Base-by-base conservation (phyloP, 257 asterid genomes). In the Perilla frutescens region DNA sequence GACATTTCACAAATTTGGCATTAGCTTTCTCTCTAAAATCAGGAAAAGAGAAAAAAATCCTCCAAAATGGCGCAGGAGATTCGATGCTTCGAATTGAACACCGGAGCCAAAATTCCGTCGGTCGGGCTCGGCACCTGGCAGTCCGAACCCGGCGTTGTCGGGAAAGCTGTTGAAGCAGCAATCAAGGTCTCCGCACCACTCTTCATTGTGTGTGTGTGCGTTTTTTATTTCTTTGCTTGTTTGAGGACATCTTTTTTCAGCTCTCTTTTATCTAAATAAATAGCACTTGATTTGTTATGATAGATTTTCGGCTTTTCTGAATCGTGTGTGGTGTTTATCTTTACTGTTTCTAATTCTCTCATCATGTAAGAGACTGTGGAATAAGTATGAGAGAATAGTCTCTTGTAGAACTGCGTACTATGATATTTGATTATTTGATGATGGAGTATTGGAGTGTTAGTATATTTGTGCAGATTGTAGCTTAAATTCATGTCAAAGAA, bases 51-150 rank as follows among this genome's bases (percentile, higher is more conserved):
- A 2, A 26, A 9, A 3, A 6, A 41, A 32, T 7, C 3, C 9
- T 49, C 6, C 6, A 65, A 43, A 73, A 88, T 88, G 91, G 81
- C 54, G 70, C 51, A 57, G 26, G 79, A 76, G 31, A 66, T 86
- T 40, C 37, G 49, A 29, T 84, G 36, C 76, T 87, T 87, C 39
- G 82, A 75, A 59, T 72, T 89, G 72, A 87, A 89, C 79, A 89
- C 91, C 37, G 89, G 96, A 7, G 92, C 89, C 4, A 89, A 85
- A 62, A 87, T 87, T 12, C 89, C 92, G 3, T 70, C 88, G 0
- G 81, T 87, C 11, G 92, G 96, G 6, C 85, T 89, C 0, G 96
- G 92, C 39, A 89, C 96, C 8, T 89, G 91, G 89, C 89, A 83
- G 79, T 77, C 89, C 37, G 85, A 81, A 2, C 91, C 89, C 6